A percentile compares a stretch with the other conserved stretches of the same genome.
phyloP scores from a whole-genome alignment of 257 asterid species.

The Solanum etuberosum region DNA sequence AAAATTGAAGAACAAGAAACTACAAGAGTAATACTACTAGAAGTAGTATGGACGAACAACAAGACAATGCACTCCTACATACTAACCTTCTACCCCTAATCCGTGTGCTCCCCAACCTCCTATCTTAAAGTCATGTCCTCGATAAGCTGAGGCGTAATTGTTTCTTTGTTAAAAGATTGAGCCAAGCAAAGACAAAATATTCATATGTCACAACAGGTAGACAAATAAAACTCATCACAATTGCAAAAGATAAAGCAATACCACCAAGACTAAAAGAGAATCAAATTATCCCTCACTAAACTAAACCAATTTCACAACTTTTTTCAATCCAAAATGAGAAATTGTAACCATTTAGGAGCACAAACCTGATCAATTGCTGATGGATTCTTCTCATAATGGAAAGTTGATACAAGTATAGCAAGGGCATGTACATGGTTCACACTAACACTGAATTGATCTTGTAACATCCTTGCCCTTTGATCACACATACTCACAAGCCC shows the following conservation, averaged over 20 bases:
- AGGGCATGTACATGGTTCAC: slow-evolving; percentile 96
- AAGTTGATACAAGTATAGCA: slow-evolving; percentile 84
- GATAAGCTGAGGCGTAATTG: background rate
- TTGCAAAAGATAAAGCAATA: background rate
- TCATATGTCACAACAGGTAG: background rate
- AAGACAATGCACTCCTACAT: background rate
- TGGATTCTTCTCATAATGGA: slow-evolving; percentile 74
- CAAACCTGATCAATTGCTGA: slow-evolving; percentile 92
- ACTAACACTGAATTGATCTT: slow-evolving; percentile 87
- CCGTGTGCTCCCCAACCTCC: background rate
- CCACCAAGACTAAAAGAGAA: background rate
- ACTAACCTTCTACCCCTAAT: background rate
- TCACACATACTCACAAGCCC: slow-evolving; percentile 80
- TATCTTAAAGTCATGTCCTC: background rate
- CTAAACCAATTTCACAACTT: background rate
- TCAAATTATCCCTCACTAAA: background rate
- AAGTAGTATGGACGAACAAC: background rate
- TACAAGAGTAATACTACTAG: background rate
- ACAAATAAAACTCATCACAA: background rate
- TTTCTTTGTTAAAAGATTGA: background rate
- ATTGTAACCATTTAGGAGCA: background rate
- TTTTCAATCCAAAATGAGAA: background rate
- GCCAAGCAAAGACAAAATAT: background rate
- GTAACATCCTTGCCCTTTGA: slow-evolving; percentile 92
- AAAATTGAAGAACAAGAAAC: background rate